Evolutionary conservation across 169 alveolate species (phyloP).

Genomic region (Plasmodium reichenowi): DNA sequence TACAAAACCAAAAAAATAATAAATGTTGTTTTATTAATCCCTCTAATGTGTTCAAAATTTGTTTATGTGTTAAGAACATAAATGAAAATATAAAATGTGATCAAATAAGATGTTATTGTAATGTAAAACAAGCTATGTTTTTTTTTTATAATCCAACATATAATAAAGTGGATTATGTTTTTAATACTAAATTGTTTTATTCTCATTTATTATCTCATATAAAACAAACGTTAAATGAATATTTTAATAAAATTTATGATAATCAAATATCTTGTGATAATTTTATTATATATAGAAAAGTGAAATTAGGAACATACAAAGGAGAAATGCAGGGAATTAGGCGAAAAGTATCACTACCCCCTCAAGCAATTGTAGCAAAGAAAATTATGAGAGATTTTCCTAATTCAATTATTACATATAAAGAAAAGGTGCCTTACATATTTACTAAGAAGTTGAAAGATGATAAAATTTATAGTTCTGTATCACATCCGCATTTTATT

Average conservation of each 20-base stretch:
- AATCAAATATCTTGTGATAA: slow-evolving; percentile 58
- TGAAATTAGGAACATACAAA: slow-evolving; percentile 78
- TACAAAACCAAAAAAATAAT: slow-evolving; percentile 22
- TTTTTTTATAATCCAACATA: slow-evolving; percentile 14
- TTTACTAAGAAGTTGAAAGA: slow-evolving; percentile 55
- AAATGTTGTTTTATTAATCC: slow-evolving; percentile 37
- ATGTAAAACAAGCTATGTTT: slow-evolving; percentile 47
- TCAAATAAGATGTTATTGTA: slow-evolving; percentile 35
- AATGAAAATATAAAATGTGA: slow-evolving; percentile 43
- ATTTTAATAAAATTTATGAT: slow-evolving; percentile 51
- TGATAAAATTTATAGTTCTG: slow-evolving; percentile 47
- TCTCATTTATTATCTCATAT: slow-evolving; percentile 28
- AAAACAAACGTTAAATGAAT: slow-evolving; percentile 32
- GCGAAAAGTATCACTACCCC: slow-evolving; percentile 77
- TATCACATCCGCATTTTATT: slow-evolving; percentile 34
- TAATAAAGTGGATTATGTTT: slow-evolving; percentile 9
- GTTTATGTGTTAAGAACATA: slow-evolving; percentile 51
- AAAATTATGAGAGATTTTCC: slow-evolving; percentile 58
- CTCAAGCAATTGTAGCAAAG: slow-evolving; percentile 82
- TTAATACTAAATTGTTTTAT: slow-evolving; percentile 46
- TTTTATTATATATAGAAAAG: slow-evolving; percentile 76
- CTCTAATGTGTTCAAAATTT: slow-evolving; percentile 30
- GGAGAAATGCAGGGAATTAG: slow-evolving; percentile 73
- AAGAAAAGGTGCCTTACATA: slow-evolving; percentile 80
- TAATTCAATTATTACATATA: slow-evolving; percentile 57